Evolutionary conservation across 176 grass and related monocot genomes (phyloP).

Genomic region (Aechmea fasciata): DNA sequence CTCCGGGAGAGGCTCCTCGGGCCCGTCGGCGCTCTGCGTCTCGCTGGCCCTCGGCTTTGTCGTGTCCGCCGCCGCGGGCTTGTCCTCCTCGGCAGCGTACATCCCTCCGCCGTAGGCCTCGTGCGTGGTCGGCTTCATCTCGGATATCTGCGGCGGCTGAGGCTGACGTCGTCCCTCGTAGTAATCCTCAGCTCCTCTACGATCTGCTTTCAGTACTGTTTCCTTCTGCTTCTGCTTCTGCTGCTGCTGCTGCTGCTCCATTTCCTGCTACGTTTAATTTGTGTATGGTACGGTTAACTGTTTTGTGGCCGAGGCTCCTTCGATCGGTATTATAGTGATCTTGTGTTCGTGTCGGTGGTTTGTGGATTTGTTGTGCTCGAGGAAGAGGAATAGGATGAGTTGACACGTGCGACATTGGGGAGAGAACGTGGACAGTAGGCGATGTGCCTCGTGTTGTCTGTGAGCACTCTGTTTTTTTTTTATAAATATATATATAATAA

Average conservation of each 20-base stretch:
- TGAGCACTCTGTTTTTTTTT: too few relatives aligned
- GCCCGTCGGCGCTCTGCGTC: conserved; percentile 68
- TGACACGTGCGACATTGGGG: conserved; percentile 1
- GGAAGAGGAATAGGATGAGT: neutral
- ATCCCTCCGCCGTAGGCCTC: conserved; percentile 84
- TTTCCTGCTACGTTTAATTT: conserved; percentile 13
- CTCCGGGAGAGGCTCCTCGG: conserved; percentile 10
- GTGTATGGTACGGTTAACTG: neutral
- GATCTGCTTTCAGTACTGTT: neutral
- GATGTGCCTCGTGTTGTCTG: conserved; percentile 9
- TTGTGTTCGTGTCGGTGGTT: too few relatives aligned
- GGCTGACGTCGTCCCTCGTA: too few relatives aligned
- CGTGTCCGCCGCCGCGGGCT: conserved; percentile 13
- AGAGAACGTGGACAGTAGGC: neutral
- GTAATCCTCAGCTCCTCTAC: too few relatives aligned
- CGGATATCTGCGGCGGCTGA: conserved; percentile 48
- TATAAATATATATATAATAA: too few relatives aligned
- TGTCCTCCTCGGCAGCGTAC: conserved; percentile 47
- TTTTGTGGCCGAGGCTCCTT: too few relatives aligned
- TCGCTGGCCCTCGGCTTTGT: conserved; percentile 31
- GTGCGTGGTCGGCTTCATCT: conserved; percentile 62
- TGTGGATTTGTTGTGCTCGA: too few relatives aligned
- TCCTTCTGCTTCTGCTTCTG: conserved; percentile 17
- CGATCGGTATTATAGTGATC: too few relatives aligned
- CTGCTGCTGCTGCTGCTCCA: conserved; percentile 21